Conservation (phyloP, 202 grass and related monocot species). For the Setaria italica region DNA sequence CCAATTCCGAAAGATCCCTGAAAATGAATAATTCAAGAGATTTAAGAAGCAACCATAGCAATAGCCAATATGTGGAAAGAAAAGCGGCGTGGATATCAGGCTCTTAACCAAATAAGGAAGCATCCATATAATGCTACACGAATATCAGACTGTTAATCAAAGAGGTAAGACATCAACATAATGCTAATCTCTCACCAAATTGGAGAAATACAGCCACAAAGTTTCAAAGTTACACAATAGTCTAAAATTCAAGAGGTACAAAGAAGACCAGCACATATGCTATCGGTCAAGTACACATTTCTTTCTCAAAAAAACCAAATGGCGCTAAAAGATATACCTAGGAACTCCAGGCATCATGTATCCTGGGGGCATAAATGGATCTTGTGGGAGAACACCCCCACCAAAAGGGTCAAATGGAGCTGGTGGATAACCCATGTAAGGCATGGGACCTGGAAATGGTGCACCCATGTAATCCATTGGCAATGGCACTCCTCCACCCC, state of each 20-base stretch:
- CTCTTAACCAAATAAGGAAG: constrained; percentile 26
- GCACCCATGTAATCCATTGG: constrained; percentile 86
- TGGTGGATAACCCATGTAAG: constrained; percentile 82
- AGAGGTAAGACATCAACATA: constrained; percentile 15
- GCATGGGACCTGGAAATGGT: constrained; percentile 75
- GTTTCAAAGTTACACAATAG: constrained; percentile 22
- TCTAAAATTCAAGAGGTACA: constrained; percentile 34
- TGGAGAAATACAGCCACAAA: constrained; percentile 38
- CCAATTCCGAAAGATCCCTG: constrained; percentile 92
- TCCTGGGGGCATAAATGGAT: constrained; percentile 86
- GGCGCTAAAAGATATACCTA: constrained; percentile 63
- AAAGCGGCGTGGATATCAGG: not conserved
- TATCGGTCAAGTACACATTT: constrained; percentile 21
- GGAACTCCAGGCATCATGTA: constrained; percentile 91
- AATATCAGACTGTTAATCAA: not conserved
- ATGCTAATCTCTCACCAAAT: constrained; percentile 29
- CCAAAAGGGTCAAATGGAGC: constrained; percentile 77
- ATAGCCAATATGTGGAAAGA: constrained; percentile 8
- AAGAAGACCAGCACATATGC: constrained; percentile 18
- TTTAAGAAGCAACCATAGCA: constrained; percentile 21
- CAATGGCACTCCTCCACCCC: constrained; percentile 68
- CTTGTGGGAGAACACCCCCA: constrained; percentile 71
- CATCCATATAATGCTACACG: not conserved
- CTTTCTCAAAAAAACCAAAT: constrained; percentile 29
- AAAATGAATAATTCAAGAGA: constrained; percentile 42